Percentiles rank a stretch among this genome's conserved stretches.
These are phyloP conservation scores for Penicillium sp. DNA, from an alignment of 2,329 filamentous ascomycete genomes.

Conservation along the genomic window DNA sequence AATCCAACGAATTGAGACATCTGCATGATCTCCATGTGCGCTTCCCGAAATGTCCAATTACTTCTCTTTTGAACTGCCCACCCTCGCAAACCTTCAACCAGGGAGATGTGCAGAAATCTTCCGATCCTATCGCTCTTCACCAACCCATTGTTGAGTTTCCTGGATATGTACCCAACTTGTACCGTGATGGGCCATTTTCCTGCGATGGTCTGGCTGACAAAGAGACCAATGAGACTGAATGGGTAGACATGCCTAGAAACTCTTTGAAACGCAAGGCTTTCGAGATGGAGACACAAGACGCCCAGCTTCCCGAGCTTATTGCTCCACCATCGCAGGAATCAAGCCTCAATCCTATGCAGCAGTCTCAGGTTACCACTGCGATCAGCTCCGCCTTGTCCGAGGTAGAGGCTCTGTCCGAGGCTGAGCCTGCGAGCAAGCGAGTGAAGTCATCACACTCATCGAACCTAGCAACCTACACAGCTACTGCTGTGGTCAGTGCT, in stretches of 20 bases:
- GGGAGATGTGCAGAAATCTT: not conserved
- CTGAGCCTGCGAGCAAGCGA: slow-evolving; percentile 29
- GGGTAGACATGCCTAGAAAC: not conserved
- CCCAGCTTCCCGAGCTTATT: slow-evolving; percentile 22
- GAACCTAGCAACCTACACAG: slow-evolving; percentile 37
- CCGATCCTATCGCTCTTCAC: not conserved
- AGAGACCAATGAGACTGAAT: not conserved
- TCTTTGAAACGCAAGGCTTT: slow-evolving; percentile 32
- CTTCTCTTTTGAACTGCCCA: not conserved
- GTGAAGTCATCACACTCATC: slow-evolving; percentile 20
- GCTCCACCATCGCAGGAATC: slow-evolving; percentile 14
- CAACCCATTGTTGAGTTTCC: not conserved
- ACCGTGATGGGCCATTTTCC: slow-evolving; percentile 14
- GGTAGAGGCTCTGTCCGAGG: slow-evolving; percentile 13
- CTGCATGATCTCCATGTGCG: not conserved
- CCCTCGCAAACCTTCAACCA: not conserved
- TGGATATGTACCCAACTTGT: not conserved
- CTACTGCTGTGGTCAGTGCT: slow-evolving; percentile 41
- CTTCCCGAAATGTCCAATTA: not conserved
- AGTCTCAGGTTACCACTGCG: slow-evolving; percentile 9
- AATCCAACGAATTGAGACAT: not conserved
- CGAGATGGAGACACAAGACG: slow-evolving; percentile 31
- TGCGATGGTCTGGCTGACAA: not conserved
- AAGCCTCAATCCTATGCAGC: slow-evolving; percentile 7
- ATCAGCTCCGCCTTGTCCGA: slow-evolving; percentile 15